Evolutionary conservation across 2,329 filamentous ascomycete species (phyloP), one percentile per base, ranked within the genome.

Genomic region (Epichloe gansuensis): DNA sequence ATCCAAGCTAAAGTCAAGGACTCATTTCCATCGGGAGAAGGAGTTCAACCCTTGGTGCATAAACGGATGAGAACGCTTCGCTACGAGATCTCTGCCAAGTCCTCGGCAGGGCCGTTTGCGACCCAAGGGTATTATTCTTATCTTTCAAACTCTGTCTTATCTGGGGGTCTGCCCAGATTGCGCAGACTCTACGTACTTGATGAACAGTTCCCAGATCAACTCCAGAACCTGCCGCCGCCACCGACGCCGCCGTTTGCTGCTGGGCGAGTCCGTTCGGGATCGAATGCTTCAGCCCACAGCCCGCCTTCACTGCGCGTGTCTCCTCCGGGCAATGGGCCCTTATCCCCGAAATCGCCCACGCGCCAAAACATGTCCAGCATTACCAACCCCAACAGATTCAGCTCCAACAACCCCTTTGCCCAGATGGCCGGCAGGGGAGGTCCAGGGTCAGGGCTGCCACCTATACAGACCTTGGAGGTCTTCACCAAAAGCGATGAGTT

Each of bases 181-280:
- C 76, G 76, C 38, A 79, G 83, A 23, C 77, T 97, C 7, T 96
- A 94, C 64, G 91, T 96, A 17, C 85, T 88, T 49, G 89, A 96
- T 61, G 80, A 85, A 27, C 75, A 80, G 48, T 95, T 97, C 64
- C 83, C 89, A 2, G 88, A 95, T 58, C 77, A 84, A 11, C 78
- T 96, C 5, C 76, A 89, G 43, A 74, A 73, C 13, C 74, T 91
- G 6, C 84, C 87, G 2, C 85, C 85, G 2, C 85, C 85, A 1
- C 85, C 87, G 1, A 73, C 63, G 45, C 63, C 64, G 13, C 58
- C 61, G 42, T 66, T 67, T 46, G 59, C 61, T 5, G 62, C 53
- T 40, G 60, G 60, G 1, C 61, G 67, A 34, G 53, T 56, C 34
- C 61, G 64, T 40, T 68, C 65, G 51, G 65, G 62, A 49, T 68